Percentiles rank a stretch among this genome's conserved stretches.
phyloP scores from a whole-genome alignment of 805 yeast genomes.

The Saccharomyces paradoxus region DNA sequence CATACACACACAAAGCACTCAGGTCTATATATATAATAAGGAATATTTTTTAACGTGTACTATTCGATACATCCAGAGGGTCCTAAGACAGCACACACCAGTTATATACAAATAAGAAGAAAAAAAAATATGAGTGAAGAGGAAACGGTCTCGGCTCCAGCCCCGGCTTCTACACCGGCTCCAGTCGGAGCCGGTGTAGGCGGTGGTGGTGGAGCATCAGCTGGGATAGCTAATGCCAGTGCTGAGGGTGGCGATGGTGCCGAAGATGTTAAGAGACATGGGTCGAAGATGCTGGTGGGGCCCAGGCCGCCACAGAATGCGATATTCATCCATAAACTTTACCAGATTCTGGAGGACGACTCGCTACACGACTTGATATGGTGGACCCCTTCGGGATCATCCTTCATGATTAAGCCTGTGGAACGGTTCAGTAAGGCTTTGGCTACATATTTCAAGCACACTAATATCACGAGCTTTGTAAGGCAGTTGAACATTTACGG shows the following conservation, averaged over 20 bases:
- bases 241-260: background rate
- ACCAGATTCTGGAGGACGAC: conserved; percentile 80
- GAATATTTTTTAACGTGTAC: background rate
- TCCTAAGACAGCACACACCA: background rate
- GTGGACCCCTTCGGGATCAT: conserved; percentile 68
- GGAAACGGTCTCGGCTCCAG: background rate
- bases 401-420: conserved; percentile 67
- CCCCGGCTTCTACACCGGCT: background rate
- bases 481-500: conserved; percentile 79
- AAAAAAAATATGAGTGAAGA: background rate
- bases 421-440: conserved; percentile 76
- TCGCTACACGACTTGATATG: conserved; percentile 67
- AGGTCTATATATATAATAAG: no score
- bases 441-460: conserved; percentile 65
- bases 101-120: background rate
- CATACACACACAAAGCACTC: background rate
- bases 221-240: background rate
- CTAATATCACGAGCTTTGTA: conserved; percentile 71
- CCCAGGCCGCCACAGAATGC: conserved; percentile 36
- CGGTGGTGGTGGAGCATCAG: background rate
- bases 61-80: background rate
- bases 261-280: background rate
- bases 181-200: no score
- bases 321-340: conserved; percentile 80
- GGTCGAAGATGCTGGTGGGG: conserved; percentile 1